Evolutionary conservation across 2,329 filamentous ascomycete genomes (phyloP).

Genomic region (Paecilomyces niveus): DNA sequence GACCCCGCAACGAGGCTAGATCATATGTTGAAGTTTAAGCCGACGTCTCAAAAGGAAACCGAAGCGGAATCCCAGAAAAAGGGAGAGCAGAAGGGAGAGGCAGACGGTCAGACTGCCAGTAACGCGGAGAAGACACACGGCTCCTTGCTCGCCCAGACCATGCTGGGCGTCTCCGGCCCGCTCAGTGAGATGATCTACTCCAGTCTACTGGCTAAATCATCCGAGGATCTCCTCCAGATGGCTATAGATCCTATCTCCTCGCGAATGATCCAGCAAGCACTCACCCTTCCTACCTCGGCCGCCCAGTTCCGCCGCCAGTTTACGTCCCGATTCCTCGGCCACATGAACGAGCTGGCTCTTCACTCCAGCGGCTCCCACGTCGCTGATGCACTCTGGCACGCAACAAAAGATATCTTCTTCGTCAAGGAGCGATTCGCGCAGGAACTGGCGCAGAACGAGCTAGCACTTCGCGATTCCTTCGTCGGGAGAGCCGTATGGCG

Average conservation of each 20-base stretch:
- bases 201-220: conserved; percentile 55
- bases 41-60: conserved; percentile 41
- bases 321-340: conserved; percentile 55
- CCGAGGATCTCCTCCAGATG: conserved; percentile 54
- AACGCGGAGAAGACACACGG: conserved; percentile 61
- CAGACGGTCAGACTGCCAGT: conserved; percentile 33
- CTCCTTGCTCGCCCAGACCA: conserved; percentile 70
- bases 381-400: conserved; percentile 59
- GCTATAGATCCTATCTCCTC: conserved; percentile 55
- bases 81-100: conserved; percentile 18
- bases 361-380: conserved; percentile 60
- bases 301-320: conserved; percentile 55
- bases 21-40: conserved; percentile 54
- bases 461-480: conserved; percentile 55
- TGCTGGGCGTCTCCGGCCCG: conserved; percentile 66
- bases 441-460: conserved; percentile 54
- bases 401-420: conserved; percentile 57
- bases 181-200: conserved; percentile 66
- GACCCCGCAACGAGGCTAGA: conserved; percentile 46
- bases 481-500: conserved; percentile 63
- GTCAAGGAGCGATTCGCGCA: conserved; percentile 61
- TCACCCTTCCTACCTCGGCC: conserved; percentile 48
- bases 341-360: conserved; percentile 54
- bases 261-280: conserved; percentile 57
- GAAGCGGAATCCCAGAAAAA: conserved; percentile 43